Percentiles rank a stretch among this genome's conserved stretches.
Evolutionary conservation across 129 eudicot species (phyloP).

Genomic region (Deinandra increscens): DNA sequence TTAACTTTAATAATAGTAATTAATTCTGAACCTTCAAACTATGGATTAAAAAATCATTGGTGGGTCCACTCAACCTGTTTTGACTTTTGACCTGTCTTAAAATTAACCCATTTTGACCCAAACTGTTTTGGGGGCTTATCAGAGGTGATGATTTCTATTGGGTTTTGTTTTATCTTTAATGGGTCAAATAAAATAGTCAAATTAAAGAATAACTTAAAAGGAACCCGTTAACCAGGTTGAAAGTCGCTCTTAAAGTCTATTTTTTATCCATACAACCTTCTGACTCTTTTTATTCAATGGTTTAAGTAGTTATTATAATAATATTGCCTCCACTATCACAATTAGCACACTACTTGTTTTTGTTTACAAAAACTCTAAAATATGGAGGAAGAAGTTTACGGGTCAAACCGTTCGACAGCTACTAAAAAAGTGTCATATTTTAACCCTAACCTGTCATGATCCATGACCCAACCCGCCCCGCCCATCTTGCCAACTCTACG

Average conservation of each 20-base stretch:
- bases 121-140: not conserved
- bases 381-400: not conserved
- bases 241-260: not conserved
- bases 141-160: not conserved
- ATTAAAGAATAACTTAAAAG: not conserved
- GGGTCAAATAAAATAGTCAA: not conserved
- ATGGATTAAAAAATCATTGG: not conserved
- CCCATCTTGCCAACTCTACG: not conserved
- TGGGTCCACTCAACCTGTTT: not conserved
- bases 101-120: not conserved
- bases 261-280: not conserved
- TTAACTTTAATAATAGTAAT: not conserved
- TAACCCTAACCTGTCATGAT: no score
- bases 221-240: not conserved
- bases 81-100: not conserved
- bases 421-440: no score
- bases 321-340: not conserved
- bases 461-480: no score
- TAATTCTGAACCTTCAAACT: not conserved
- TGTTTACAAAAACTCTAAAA: not conserved
- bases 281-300: not conserved
- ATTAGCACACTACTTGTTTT: not conserved
- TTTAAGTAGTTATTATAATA: not conserved
- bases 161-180: not conserved
- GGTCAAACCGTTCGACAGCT: not conserved